phyloP scores from a whole-genome alignment of 768 basidiomycete genomes.

The Mrakia gelida region DNA sequence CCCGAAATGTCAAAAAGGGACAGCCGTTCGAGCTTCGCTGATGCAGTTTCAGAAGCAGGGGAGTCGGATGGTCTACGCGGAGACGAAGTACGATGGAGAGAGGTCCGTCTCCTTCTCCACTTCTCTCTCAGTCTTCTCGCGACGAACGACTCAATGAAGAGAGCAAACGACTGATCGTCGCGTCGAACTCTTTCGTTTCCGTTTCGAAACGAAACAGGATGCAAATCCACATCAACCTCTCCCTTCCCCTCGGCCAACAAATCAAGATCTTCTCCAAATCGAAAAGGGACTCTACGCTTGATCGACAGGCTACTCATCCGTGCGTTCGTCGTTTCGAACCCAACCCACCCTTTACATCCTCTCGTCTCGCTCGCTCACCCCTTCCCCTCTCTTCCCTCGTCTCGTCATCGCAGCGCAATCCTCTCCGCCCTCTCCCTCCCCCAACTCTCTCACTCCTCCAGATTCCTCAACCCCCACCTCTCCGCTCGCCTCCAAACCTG shows the following conservation, averaged over 20 bases:
- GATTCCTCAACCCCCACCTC: slow-evolving; percentile 25
- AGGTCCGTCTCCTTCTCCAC: slow-evolving; percentile 46
- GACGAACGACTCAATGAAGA: not conserved
- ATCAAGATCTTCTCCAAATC: slow-evolving; percentile 87
- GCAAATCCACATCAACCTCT: slow-evolving; percentile 74
- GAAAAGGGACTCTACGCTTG: slow-evolving; percentile 71
- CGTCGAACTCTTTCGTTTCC: too few species aligned
- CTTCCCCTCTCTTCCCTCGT: slow-evolving; percentile 34
- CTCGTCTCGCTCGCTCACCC: not conserved
- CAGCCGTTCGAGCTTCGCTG: slow-evolving; percentile 56
- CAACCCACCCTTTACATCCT: not conserved
- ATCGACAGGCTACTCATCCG: slow-evolving; percentile 64
- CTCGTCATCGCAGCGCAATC: slow-evolving; percentile 57
- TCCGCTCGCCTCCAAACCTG: not conserved
- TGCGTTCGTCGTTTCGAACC: slow-evolving; percentile 35
- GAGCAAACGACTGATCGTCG: too few species aligned
- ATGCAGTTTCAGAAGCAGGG: slow-evolving; percentile 45
- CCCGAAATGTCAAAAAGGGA: slow-evolving; percentile 76
- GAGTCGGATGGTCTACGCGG: slow-evolving; percentile 60
- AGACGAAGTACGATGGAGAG: slow-evolving; percentile 93
- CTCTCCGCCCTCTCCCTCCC: slow-evolving; percentile 56
- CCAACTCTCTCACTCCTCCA: slow-evolving; percentile 19
- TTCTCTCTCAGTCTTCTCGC: not conserved
- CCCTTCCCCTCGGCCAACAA: slow-evolving; percentile 43
- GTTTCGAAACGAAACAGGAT: too few species aligned